Evolutionary conservation across 2,329 filamentous ascomycete species (phyloP).

Genomic region (Diaporthe sp.): DNA sequence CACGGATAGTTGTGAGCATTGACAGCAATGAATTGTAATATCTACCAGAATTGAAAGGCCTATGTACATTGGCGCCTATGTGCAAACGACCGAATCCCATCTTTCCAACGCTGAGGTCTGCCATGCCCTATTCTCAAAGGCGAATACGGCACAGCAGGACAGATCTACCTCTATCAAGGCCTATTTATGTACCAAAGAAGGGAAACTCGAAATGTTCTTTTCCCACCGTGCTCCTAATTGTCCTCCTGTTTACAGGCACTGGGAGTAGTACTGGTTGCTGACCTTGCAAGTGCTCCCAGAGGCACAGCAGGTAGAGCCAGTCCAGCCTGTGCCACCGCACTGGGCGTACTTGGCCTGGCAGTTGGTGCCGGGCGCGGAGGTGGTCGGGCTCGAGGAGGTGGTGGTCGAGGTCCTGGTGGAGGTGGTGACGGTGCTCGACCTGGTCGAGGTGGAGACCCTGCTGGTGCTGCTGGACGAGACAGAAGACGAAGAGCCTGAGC

Average conservation of each 20-base stretch:
- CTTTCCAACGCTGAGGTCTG: background rate
- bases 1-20: background rate
- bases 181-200: conserved; percentile 8
- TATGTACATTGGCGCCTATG: conserved; percentile 16
- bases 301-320: conserved; percentile 32
- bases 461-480: conserved; percentile 38
- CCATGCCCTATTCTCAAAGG: background rate
- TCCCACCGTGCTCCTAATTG: accelerated
- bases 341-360: conserved; percentile 26
- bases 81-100: conserved; percentile 6
- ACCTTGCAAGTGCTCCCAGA: conserved; percentile 35
- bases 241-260: conserved; percentile 17
- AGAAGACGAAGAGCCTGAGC: background rate
- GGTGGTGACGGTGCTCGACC: conserved; percentile 5
- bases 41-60: conserved; percentile 19
- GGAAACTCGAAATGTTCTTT: background rate
- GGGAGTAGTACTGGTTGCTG: conserved; percentile 37
- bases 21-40: conserved; percentile 20
- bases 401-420: conserved; percentile 17
- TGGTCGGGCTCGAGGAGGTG: background rate
- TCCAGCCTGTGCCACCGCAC: conserved; percentile 33
- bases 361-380: conserved; percentile 2
- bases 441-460: conserved; percentile 36
- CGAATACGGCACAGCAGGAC: background rate
- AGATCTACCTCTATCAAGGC: conserved; percentile 17